Evolutionary conservation across 441 rosid genomes (phyloP).

Genomic region (Melastoma candidum): DNA sequence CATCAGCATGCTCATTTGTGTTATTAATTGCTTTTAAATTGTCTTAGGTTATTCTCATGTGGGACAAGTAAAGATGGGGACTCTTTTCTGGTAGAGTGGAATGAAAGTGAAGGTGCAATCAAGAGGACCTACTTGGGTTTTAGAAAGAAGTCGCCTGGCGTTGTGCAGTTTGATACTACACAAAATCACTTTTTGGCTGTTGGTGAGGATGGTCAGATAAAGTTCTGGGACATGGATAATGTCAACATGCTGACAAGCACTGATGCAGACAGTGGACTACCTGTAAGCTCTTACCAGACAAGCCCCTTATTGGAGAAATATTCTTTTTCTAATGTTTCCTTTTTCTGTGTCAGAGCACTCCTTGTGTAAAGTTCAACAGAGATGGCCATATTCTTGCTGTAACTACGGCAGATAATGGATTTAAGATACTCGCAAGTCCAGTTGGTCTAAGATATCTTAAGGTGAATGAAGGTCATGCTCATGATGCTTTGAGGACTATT

Average conservation of each 20-base stretch:
- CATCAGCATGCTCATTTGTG: background rate
- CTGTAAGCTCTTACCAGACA: constrained; percentile 30
- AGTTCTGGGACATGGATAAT: constrained; percentile 84
- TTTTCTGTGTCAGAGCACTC: constrained; percentile 44
- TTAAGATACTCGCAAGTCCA: constrained; percentile 53
- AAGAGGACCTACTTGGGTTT: constrained; percentile 61
- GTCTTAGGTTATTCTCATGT: constrained; percentile 58
- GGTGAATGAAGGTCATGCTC: constrained; percentile 34
- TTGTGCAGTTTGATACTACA: constrained; percentile 67
- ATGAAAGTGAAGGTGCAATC: constrained; percentile 71
- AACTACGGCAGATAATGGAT: constrained; percentile 50
- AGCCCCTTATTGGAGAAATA: too few species aligned
- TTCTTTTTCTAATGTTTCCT: background rate
- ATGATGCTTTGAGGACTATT: constrained; percentile 37
- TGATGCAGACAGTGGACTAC: constrained; percentile 74
- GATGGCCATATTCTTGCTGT: constrained; percentile 71
- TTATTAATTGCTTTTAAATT: constrained; percentile 5
- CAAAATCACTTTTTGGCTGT: constrained; percentile 70
- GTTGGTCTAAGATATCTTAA: constrained; percentile 27
- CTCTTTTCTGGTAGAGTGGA: constrained; percentile 82
- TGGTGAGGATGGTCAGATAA: constrained; percentile 68
- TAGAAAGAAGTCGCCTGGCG: constrained; percentile 55
- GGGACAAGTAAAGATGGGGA: constrained; percentile 86
- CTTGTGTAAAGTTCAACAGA: constrained; percentile 68
- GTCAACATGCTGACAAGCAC: constrained; percentile 38